phyloP scores from a whole-genome alignment of 1,139 yeast species.

The Saccharomyces pastorianus region DNA sequence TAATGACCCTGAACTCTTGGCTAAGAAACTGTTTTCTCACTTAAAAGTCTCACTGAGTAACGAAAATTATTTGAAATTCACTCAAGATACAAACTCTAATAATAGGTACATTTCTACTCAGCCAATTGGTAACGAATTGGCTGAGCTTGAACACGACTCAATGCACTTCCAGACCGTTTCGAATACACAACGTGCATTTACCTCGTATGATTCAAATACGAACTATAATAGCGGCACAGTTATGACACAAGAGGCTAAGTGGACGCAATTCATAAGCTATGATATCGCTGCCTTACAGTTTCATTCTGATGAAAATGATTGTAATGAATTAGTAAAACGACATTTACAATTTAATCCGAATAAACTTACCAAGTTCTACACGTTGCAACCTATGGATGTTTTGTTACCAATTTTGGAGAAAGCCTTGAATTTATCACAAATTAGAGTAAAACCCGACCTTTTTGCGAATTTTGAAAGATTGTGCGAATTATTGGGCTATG shows the following conservation, averaged over 20 bases:
- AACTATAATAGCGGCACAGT: slow-evolving; percentile 3
- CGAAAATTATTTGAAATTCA: slow-evolving; percentile 33
- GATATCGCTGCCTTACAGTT: slow-evolving; percentile 29
- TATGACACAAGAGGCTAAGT: slow-evolving; percentile 16
- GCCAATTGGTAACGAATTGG: slow-evolving; percentile 21
- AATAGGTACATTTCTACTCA: slow-evolving; percentile 21
- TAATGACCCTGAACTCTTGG: slow-evolving; percentile 40
- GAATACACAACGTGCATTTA: slow-evolving; percentile 17
- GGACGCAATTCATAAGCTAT: slow-evolving; percentile 19
- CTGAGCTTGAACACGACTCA: slow-evolving; percentile 20
- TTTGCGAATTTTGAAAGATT: slow-evolving; percentile 17
- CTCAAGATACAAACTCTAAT: slow-evolving; percentile 17
- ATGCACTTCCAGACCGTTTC: slow-evolving; percentile 6
- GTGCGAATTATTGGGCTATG: slow-evolving; percentile 12
- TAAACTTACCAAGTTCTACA: slow-evolving; percentile 27
- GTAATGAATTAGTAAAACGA: slow-evolving; percentile 3
- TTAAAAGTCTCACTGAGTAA: slow-evolving; percentile 43
- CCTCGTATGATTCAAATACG: slow-evolving; percentile 9
- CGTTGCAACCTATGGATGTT: slow-evolving; percentile 20
- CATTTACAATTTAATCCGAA: slow-evolving; percentile 22
- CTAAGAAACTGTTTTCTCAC: slow-evolving; percentile 38
- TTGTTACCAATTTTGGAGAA: slow-evolving; percentile 23
- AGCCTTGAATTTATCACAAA: slow-evolving; percentile 18
- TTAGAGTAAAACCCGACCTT: slow-evolving; percentile 22
- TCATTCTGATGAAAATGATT: slow-evolving; percentile 6